Percentiles rank a stretch among this genome's conserved stretches.
These are phyloP conservation scores for Hibiscus trionum DNA, from an alignment of 345 rosid genomes.

Conservation along the genomic window DNA sequence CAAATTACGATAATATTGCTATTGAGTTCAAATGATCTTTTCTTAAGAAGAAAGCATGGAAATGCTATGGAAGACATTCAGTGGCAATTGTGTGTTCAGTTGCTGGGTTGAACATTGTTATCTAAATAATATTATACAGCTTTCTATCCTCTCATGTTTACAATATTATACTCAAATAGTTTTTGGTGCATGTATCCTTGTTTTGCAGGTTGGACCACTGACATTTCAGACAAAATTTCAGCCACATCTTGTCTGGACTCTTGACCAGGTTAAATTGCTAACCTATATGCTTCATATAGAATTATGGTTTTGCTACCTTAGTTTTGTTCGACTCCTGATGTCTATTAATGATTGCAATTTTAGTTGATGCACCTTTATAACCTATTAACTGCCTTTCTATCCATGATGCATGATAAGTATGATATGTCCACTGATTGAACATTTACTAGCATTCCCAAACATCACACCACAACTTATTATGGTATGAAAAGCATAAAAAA, in stretches of 20 bases:
- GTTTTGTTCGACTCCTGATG: not conserved
- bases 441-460: not conserved
- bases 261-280: constrained; percentile 68
- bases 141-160: not conserved
- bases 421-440: not conserved
- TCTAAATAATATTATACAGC: not conserved
- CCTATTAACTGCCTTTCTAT: not conserved
- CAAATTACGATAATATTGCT: not conserved
- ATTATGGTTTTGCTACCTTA: not conserved
- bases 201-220: constrained; percentile 65
- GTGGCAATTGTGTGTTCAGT: not conserved
- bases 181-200: constrained; percentile 1
- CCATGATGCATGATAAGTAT: not conserved
- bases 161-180: not conserved
- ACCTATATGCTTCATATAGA: not conserved
- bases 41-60: not conserved
- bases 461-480: not conserved
- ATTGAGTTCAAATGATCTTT: not conserved
- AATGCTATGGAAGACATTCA: not conserved
- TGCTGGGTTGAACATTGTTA: not conserved
- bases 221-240: constrained; percentile 78
- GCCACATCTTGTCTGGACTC: constrained; percentile 82
- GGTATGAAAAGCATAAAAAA: not conserved
- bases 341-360: not conserved
- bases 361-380: not conserved